phyloP scores from a whole-genome alignment of 805 yeast species.

The Starmerella lactis-condensi region DNA sequence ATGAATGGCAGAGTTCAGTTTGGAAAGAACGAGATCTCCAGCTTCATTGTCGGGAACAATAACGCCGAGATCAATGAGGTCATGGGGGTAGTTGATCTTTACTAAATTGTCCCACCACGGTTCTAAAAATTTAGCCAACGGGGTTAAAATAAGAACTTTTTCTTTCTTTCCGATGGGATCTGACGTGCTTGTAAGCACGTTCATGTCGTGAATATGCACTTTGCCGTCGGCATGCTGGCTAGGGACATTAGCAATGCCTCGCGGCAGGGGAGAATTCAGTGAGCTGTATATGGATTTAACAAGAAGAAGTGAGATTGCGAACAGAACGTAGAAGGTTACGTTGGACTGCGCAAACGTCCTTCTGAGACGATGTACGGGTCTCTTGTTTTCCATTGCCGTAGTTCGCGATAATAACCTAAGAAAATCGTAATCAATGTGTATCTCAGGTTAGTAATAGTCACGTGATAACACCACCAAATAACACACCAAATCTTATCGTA shows the following conservation, averaged over 20 bases:
- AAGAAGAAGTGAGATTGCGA: constrained; percentile 6
- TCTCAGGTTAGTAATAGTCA: no score
- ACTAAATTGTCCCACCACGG: constrained; percentile 77
- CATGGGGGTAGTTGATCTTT: constrained; percentile 63
- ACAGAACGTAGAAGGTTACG: constrained; percentile 16
- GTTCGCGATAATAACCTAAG: no score
- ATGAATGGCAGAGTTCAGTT: constrained; percentile 60
- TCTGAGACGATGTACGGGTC: constrained; percentile 3
- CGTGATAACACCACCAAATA: no score
- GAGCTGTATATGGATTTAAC: constrained; percentile 9
- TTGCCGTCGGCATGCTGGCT: constrained; percentile 15
- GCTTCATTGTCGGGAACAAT: constrained; percentile 67
- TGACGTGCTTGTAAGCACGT: constrained; percentile 51
- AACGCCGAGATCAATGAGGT: constrained; percentile 71
- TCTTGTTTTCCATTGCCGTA: no score
- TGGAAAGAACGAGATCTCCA: constrained; percentile 62
- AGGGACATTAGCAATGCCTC: constrained; percentile 16
- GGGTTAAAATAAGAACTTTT: constrained; percentile 70
- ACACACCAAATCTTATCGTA: no score
- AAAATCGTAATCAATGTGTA: no score
- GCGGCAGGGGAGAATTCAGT: constrained; percentile 10
- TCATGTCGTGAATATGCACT: constrained; percentile 33
- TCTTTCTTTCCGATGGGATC: constrained; percentile 61
- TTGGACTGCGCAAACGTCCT: constrained; percentile 16
- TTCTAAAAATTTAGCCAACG: constrained; percentile 70